Percentiles rank a stretch among this genome's conserved stretches.
phyloP scores from a whole-genome alignment of 306 rosid species.

The Sechiopsis laciniata region DNA sequence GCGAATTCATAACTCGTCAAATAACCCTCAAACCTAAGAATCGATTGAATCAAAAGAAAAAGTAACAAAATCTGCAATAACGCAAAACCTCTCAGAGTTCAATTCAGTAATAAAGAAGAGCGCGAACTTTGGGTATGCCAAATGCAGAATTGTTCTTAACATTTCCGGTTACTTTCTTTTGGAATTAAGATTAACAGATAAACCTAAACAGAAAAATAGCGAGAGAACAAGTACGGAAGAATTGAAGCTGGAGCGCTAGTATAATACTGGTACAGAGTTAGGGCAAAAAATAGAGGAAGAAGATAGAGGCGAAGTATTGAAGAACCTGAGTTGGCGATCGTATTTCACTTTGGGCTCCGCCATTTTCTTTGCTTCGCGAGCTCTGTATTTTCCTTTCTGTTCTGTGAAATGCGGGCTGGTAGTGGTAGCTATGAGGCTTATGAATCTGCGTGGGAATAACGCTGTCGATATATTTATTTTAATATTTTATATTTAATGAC shows the following conservation, averaged over 20 bases:
- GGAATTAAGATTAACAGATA: not conserved
- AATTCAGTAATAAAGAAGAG: too few relatives aligned
- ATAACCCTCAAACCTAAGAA: not conserved
- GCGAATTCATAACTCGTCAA: not conserved
- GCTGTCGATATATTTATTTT: too few relatives aligned
- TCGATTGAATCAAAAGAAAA: not conserved
- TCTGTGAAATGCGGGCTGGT: too few relatives aligned
- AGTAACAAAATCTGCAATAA: not conserved
- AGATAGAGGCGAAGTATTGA: not conserved
- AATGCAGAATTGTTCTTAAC: not conserved
- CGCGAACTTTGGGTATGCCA: not conserved
- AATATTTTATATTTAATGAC: too few relatives aligned
- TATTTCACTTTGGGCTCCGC: conserved; percentile 23
- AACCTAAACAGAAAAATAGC: conserved; percentile 8
- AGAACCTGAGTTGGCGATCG: conserved; percentile 24
- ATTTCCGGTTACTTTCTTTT: not conserved
- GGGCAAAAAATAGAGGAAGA: not conserved
- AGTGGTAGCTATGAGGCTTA: too few relatives aligned
- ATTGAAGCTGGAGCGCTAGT: not conserved
- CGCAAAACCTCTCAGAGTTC: not conserved
- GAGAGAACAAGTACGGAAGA: not conserved
- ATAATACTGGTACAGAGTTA: not conserved
- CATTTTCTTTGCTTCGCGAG: conserved; percentile 21
- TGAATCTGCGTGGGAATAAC: too few relatives aligned
- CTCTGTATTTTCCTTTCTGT: not conserved